Evolutionary conservation across 2,329 filamentous ascomycete species (phyloP), one percentile per base, ranked within the genome.

Genomic region (Fusarium palustre): DNA sequence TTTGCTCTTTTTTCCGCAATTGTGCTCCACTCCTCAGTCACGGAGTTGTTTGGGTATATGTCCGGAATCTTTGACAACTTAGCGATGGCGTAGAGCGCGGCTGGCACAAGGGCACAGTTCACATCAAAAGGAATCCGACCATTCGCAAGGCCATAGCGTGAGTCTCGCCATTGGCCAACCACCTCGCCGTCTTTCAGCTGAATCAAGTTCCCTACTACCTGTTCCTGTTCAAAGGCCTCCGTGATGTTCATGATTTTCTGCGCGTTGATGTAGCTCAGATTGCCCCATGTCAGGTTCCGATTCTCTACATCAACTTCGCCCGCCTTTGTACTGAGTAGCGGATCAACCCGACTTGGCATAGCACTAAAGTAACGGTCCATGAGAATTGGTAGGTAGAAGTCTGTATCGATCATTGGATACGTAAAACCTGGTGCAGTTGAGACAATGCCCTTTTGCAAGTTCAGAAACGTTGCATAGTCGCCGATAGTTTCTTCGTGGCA

Each of bases 401-500:
- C 88, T 0, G 88, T 87, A 66, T 91, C 88, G 31, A 91, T 79
- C 85, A 89, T 90, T 22, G 84, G 85, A 70, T 90, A 89, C 45
- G 85, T 83, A 66, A 86, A 91, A 0, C 79, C 77, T 0, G 87
- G 84, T 3, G 82, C 83, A 0, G 82, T 86, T 12, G 84, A 87
- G 1, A 78, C 77, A 7, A 87, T 79, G 38, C 85, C 86, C 3
- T 86, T 79, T 58, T 88, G 81, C 12, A 82, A 56, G 63, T 90
- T 88, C 2, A 88, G 76, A 70, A 81, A 90, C 0, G 88, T 90
- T 0, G 88, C 87, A 71, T 90, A 91, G 71, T 91, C 89, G 7
- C 84, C 88, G 66, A 91, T 87, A 0, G 86, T 88, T 73, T 91
- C 89, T 73, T 91, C 88, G 65, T 91, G 89, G 49, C 86, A 89